These are phyloP conservation scores for Rhodotorula diobovata DNA, from an alignment of 768 basidiomycete genomes.

Conservation along the genomic window DNA sequence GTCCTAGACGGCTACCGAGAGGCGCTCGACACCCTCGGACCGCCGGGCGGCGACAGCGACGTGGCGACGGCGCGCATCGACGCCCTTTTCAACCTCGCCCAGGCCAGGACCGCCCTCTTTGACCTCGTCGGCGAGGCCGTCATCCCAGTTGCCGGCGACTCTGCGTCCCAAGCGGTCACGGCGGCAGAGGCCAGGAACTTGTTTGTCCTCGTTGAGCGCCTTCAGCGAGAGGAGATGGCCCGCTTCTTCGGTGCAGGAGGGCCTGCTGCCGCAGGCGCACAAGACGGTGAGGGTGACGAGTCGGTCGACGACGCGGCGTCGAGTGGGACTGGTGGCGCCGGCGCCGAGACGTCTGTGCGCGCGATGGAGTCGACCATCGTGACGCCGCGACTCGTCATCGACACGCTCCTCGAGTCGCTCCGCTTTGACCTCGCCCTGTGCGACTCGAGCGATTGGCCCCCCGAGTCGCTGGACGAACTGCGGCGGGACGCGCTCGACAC, in stretches of 20 bases:
- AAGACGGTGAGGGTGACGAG: not conserved
- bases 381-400: constrained; percentile 31
- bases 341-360: not conserved
- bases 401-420: constrained; percentile 34
- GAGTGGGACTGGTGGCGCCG: not conserved
- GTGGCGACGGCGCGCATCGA: constrained; percentile 20
- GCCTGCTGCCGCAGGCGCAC: not conserved
- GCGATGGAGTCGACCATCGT: constrained; percentile 26
- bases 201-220: constrained; percentile 31
- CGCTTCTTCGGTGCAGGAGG: constrained; percentile 1
- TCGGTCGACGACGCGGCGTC: not conserved
- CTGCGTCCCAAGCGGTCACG: not conserved
- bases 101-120: constrained; percentile 14
- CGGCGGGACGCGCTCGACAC: constrained; percentile 1
- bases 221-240: constrained; percentile 32
- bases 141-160: not conserved
- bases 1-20: constrained; percentile 17
- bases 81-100: constrained; percentile 34
- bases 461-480: not conserved
- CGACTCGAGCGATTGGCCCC: not conserved
- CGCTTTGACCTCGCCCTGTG: constrained; percentile 21
- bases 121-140: constrained; percentile 22
- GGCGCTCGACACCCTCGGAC: constrained; percentile 3
- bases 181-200: constrained; percentile 24
- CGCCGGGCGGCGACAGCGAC: not conserved